Evolutionary conservation across 352 stramenopile species (phyloP).

Genomic region (Plasmopara muralis): DNA sequence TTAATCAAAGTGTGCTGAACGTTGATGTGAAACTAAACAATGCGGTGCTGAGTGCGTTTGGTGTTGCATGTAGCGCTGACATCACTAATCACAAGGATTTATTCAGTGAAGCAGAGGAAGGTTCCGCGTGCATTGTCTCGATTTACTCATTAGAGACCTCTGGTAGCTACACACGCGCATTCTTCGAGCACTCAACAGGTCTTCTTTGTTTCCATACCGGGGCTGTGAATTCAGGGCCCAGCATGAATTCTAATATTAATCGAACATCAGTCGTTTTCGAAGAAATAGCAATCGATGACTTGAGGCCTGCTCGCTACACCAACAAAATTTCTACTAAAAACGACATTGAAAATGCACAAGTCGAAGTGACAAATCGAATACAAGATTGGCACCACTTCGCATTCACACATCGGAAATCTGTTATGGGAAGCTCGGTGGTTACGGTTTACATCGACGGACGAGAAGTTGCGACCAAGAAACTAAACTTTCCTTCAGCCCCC

Average conservation of each 20-base stretch:
- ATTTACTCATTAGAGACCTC: slow-evolving; percentile 63
- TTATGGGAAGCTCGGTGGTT: slow-evolving; percentile 64
- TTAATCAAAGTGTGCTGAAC: not conserved
- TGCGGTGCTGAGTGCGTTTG: slow-evolving; percentile 15
- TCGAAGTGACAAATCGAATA: slow-evolving; percentile 19
- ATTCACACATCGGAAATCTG: slow-evolving; percentile 61
- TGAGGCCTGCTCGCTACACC: slow-evolving; percentile 14
- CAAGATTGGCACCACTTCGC: slow-evolving; percentile 70
- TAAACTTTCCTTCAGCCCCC: slow-evolving; percentile 54
- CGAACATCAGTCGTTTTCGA: slow-evolving; percentile 56
- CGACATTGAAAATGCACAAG: not conserved
- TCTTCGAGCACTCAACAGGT: slow-evolving; percentile 63
- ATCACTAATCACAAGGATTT: not conserved
- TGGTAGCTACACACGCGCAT: slow-evolving; percentile 59
- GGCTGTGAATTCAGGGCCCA: slow-evolving; percentile 37
- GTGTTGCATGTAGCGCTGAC: not conserved
- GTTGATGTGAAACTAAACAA: not conserved
- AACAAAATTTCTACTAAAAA: not conserved
- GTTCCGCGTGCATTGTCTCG: slow-evolving; percentile 58
- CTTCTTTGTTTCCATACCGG: slow-evolving; percentile 64
- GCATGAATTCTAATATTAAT: slow-evolving; percentile 50
- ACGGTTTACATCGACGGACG: slow-evolving; percentile 69
- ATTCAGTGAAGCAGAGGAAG: slow-evolving; percentile 25
- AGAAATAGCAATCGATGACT: slow-evolving; percentile 42
- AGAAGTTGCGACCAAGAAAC: slow-evolving; percentile 68